These are phyloP conservation scores for Elaeagnus macrophylla DNA, from an alignment of 306 rosid species.

Conservation along the genomic window DNA sequence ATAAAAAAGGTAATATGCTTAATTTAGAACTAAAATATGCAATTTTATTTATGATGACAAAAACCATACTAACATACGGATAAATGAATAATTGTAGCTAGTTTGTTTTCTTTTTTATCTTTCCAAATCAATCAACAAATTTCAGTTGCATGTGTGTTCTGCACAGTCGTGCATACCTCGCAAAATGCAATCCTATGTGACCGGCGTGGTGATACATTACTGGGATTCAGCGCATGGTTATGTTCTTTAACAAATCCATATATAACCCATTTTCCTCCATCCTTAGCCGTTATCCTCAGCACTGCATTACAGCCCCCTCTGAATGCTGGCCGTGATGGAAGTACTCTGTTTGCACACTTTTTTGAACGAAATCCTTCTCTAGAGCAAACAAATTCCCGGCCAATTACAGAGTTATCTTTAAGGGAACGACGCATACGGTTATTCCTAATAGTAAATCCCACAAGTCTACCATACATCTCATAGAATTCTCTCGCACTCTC, in stretches of 20 bases:
- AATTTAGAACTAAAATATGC: too few species aligned
- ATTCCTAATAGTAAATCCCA: slow-evolving; percentile 18
- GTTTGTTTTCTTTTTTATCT: too few species aligned
- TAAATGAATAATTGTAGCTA: too few species aligned
- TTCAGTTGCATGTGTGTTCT: neutral
- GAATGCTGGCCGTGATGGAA: slow-evolving; percentile 5
- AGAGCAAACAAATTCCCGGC: slow-evolving; percentile 23
- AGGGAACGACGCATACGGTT: slow-evolving; percentile 19
- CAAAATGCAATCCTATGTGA: slow-evolving; percentile 16
- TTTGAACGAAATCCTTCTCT: slow-evolving; percentile 13
- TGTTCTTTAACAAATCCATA: slow-evolving; percentile 16
- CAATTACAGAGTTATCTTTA: slow-evolving; percentile 17
- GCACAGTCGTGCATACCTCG: slow-evolving; percentile 5
- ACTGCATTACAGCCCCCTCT: slow-evolving; percentile 15
- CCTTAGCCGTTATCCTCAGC: slow-evolving; percentile 14
- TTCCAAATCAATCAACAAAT: neutral
- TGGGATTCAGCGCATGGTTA: slow-evolving; percentile 19
- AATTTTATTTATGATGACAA: too few species aligned
- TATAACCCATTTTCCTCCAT: slow-evolving; percentile 14
- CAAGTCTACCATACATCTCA: slow-evolving; percentile 16
- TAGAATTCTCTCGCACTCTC: slow-evolving; percentile 16
- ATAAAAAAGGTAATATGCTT: too few species aligned
- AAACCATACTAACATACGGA: too few species aligned
- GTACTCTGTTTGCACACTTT: slow-evolving; percentile 5
- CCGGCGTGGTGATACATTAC: slow-evolving; percentile 14